Percentiles rank a stretch among this genome's conserved stretches.
These are phyloP conservation scores for Scleroderma bovista DNA, from an alignment of 768 basidiomycete species.

Conservation along the genomic window DNA sequence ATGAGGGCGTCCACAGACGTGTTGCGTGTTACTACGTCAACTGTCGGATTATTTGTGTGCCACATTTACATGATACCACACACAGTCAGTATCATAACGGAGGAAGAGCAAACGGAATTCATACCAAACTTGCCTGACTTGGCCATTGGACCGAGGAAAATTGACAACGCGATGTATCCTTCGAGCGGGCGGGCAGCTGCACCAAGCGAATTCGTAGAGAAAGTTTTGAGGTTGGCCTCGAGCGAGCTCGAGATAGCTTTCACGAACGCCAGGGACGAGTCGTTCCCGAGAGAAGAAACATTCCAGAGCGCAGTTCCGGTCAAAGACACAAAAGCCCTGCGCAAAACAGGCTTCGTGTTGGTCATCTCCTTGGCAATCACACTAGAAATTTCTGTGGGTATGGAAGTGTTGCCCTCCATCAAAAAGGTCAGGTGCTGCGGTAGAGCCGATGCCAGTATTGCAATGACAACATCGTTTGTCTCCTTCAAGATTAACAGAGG, in stretches of 20 bases:
- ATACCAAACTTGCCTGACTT: slow-evolving; percentile 50
- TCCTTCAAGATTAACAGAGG: slow-evolving; percentile 62
- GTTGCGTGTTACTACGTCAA: slow-evolving; percentile 45
- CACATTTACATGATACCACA: too few species aligned
- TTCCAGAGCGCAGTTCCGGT: slow-evolving; percentile 59
- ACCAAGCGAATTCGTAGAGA: slow-evolving; percentile 55
- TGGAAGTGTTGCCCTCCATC: slow-evolving; percentile 36
- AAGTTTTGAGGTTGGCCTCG: slow-evolving; percentile 65
- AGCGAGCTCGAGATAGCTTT: slow-evolving; percentile 52
- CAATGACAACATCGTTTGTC: slow-evolving; percentile 61
- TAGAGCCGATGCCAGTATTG: slow-evolving; percentile 50
- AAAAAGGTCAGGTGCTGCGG: slow-evolving; percentile 53
- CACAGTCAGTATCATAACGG: too few species aligned
- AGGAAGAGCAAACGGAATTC: slow-evolving; percentile 15
- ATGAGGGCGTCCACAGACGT: slow-evolving; percentile 41
- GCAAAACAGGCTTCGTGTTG: slow-evolving; percentile 52
- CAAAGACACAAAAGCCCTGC: slow-evolving; percentile 58
- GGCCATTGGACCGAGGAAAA: slow-evolving; percentile 58
- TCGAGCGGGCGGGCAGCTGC: slow-evolving; percentile 67
- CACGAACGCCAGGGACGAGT: slow-evolving; percentile 47
- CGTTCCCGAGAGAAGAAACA: slow-evolving; percentile 30
- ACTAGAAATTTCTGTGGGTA: slow-evolving; percentile 41
- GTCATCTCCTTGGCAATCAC: slow-evolving; percentile 69
- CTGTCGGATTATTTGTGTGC: too few species aligned
- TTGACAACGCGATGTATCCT: slow-evolving; percentile 72